Evolutionary conservation across 192 early-diverging fungal genomes (phyloP), one percentile per base, ranked within the genome.

Genomic region (Podila horticola): DNA sequence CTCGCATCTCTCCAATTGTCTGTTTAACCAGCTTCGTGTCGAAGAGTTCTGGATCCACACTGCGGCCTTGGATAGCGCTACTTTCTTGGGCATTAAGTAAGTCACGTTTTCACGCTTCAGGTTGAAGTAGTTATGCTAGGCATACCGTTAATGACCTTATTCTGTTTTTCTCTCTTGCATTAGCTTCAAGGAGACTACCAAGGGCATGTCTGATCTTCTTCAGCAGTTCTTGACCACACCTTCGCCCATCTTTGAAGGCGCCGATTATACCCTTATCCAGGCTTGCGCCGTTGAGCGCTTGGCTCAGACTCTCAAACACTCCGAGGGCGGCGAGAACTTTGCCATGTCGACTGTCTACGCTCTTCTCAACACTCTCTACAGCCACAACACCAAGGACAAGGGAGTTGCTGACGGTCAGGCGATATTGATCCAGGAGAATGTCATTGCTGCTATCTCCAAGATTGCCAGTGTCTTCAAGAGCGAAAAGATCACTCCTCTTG

Each of bases 401-500:
- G 48, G 45, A 20, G 63, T 38, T 5, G 28, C 59, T 17, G 3
- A 58, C 55, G 62, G 33, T 38, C 73, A 74, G 51, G 67, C 69
- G 20, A 71, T 67, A 20, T 61, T 72, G 83, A 75, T 90, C 19
- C 87, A 74, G 45, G 84, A 82, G 57, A 89, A 89, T 69, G 81
- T 86, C 51, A 69, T 90, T 63, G 82, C 76, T 45, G 84, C 88
- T 22, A 86, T 89, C 62, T 82, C 85, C 68, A 88, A 87, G 62
- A 83, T 90, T 72, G 84, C 84, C 20, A 84, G 86, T 19, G 74
- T 88, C 22, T 82, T 90, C 41, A 83, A 87, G 66, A 85, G 87
- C 61, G 88, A 89, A 57, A 82, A 86, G 89, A 89, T 90, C 62
- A 89, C 91, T 0, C 84, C 88, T 8, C 71, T 85, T 66, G 88